Conservation (phyloP, 75 land plant species). For the Sequoiadendron giganteum region DNA sequence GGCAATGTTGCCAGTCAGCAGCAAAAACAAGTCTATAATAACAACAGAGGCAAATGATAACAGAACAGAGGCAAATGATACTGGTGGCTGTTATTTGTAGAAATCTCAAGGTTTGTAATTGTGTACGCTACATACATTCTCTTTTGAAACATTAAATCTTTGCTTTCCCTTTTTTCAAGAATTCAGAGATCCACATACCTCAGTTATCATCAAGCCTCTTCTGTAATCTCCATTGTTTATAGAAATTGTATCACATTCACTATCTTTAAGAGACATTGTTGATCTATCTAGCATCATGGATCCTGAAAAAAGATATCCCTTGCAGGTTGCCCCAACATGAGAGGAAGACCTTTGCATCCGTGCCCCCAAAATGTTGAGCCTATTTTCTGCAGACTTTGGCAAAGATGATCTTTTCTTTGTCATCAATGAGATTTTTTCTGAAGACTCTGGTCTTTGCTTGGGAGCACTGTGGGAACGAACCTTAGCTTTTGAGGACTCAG, state of each 20-base stretch:
- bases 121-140: background rate
- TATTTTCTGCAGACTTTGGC: conserved; percentile 49
- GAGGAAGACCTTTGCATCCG: conserved; percentile 76
- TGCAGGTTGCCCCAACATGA: conserved; percentile 43
- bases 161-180: background rate
- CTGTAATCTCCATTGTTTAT: conserved; percentile 51
- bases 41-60: background rate
- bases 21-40: background rate
- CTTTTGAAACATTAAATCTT: background rate
- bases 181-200: conserved; percentile 14
- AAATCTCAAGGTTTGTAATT: background rate
- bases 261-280: conserved; percentile 48
- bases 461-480: conserved; percentile 90
- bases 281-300: conserved; percentile 64
- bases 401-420: conserved; percentile 33
- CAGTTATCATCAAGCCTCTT: conserved; percentile 34
- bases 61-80: background rate
- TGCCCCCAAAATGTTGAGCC: conserved; percentile 35
- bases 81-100: background rate
- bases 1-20: background rate
- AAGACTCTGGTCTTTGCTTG: conserved; percentile 71
- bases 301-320: conserved; percentile 47
- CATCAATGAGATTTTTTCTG: conserved; percentile 13
- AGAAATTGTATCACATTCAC: conserved; percentile 69
- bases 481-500: conserved; percentile 92